Percentiles rank a stretch among this genome's conserved stretches.
phyloP scores from a whole-genome alignment of 2,329 filamentous ascomycete species.

The Verruconis gallopava region DNA sequence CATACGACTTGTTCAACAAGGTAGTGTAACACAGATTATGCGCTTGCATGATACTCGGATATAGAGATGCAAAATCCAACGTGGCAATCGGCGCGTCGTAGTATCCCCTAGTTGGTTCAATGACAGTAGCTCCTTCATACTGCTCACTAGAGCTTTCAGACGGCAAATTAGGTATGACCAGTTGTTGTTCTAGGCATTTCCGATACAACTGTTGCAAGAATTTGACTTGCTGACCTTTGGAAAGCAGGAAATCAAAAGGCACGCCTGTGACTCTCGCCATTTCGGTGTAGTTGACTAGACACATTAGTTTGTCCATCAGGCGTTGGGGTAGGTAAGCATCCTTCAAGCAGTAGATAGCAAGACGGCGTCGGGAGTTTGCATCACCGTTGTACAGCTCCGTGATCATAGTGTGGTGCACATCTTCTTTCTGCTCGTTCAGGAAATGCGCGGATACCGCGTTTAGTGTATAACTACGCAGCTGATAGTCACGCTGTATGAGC shows the following conservation, averaged over 20 bases:
- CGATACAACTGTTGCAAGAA: slow-evolving; percentile 96
- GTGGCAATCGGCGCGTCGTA: slow-evolving; percentile 93
- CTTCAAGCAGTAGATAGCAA: slow-evolving; percentile 94
- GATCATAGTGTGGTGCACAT: slow-evolving; percentile 98
- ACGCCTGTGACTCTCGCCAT: slow-evolving; percentile 99
- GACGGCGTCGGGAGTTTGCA: slow-evolving; percentile 74
- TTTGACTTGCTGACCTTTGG: slow-evolving; percentile 90
- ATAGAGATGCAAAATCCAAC: slow-evolving; percentile 95
- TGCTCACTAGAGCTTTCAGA: slow-evolving; percentile 65
- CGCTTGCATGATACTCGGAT: slow-evolving; percentile 96
- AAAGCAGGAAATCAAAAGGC: slow-evolving; percentile 86
- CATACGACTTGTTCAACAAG: slow-evolving; percentile 61
- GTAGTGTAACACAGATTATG: slow-evolving; percentile 98
- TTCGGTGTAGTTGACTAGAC: slow-evolving; percentile 97
- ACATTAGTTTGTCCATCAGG: slow-evolving; percentile 94
- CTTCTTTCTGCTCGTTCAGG: slow-evolving; percentile 92
- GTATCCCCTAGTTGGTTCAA: slow-evolving; percentile 85
- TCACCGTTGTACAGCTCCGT: slow-evolving; percentile 96
- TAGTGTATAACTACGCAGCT: slow-evolving; percentile 89
- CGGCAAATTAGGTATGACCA: slow-evolving; percentile 82
- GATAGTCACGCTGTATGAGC: slow-evolving; percentile 85
- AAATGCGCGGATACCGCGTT: slow-evolving; percentile 96
- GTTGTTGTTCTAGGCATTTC: slow-evolving; percentile 81
- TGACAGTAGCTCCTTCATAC: slow-evolving; percentile 95
- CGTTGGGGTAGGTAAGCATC: slow-evolving; percentile 92